These are phyloP conservation scores for Lentithecium fluviatile DNA, from an alignment of 495 filamentous ascomycete genomes.

Conservation along the genomic window DNA sequence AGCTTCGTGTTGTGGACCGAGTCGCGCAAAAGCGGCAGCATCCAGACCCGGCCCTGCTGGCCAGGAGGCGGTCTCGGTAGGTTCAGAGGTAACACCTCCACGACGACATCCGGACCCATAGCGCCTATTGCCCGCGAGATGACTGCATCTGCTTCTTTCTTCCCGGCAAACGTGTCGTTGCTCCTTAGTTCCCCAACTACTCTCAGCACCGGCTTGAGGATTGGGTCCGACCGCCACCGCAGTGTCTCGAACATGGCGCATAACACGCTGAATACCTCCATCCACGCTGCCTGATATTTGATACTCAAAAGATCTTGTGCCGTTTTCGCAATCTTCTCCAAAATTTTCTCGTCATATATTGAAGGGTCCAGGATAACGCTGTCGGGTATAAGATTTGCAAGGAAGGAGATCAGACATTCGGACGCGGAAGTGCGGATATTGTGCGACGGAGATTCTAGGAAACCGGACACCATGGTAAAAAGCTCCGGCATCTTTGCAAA, in stretches of 20 bases:
- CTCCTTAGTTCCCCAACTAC: constrained; percentile 82
- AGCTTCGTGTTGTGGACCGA: constrained; percentile 81
- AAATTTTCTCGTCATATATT: constrained; percentile 78
- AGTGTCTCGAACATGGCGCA: constrained; percentile 84
- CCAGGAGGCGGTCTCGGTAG: constrained; percentile 70
- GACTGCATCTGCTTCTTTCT: constrained; percentile 90
- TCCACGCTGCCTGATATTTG: constrained; percentile 92
- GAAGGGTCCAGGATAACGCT: constrained; percentile 80
- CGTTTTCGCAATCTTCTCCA: constrained; percentile 69
- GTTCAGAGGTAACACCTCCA: constrained; percentile 81
- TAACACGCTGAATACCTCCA: constrained; percentile 88
- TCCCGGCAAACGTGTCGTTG: constrained; percentile 86
- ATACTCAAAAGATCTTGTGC: constrained; percentile 74
- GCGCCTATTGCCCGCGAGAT: constrained; percentile 80
- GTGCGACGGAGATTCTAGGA: constrained; percentile 80
- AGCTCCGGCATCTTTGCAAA: constrained; percentile 82
- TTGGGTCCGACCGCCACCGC: constrained; percentile 76
- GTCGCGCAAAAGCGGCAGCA: constrained; percentile 85
- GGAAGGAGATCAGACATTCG: constrained; percentile 89
- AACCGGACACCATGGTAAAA: constrained; percentile 71
- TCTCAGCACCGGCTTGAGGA: constrained; percentile 68
- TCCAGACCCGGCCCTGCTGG: constrained; percentile 86
- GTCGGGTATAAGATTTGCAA: constrained; percentile 80
- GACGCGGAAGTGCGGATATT: constrained; percentile 92
- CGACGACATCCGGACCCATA: constrained; percentile 81